Conservation (phyloP, 352 stramenopile species). For the Pythium apleroticum region DNA sequence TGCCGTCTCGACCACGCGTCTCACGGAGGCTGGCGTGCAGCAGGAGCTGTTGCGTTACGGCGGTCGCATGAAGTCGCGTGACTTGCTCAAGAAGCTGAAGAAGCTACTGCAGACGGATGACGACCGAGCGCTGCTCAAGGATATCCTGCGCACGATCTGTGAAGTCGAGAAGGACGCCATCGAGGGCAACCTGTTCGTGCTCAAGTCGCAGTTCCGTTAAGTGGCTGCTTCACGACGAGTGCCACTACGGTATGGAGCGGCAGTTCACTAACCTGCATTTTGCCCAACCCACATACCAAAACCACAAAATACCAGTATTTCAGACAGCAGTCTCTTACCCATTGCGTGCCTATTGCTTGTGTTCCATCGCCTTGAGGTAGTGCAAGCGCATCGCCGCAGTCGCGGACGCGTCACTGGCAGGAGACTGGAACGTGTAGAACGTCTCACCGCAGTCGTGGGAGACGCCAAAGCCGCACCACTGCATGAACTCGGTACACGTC, state of each 20-base stretch:
- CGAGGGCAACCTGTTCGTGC: conserved; percentile 75
- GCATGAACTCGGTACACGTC: conserved; percentile 26
- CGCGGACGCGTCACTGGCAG: background rate
- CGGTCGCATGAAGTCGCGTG: conserved; percentile 75
- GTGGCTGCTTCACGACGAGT: background rate
- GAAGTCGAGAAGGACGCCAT: conserved; percentile 85
- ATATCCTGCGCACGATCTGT: conserved; percentile 87
- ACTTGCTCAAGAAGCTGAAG: conserved; percentile 79
- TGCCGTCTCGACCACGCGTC: conserved; percentile 48
- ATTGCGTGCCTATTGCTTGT: background rate
- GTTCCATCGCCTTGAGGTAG: conserved; percentile 2
- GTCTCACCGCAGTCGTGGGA: conserved; percentile 28
- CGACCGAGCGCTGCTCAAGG: conserved; percentile 80
- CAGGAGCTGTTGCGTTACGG: conserved; percentile 83
- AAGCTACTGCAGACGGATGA: conserved; percentile 81
- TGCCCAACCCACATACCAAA: background rate
- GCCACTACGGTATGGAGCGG: background rate
- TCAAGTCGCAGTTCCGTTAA: conserved; percentile 89
- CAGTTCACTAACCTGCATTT: background rate
- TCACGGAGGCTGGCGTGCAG: conserved; percentile 82
- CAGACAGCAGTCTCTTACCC: background rate
- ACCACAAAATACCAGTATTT: conserved; percentile 1
- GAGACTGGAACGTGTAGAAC: conserved; percentile 41
- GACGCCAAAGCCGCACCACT: conserved; percentile 59
- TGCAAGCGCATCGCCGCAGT: conserved; percentile 10